Base-by-base conservation (phyloP, 768 basidiomycete species). In the Lactifluus rugatus region DNA sequence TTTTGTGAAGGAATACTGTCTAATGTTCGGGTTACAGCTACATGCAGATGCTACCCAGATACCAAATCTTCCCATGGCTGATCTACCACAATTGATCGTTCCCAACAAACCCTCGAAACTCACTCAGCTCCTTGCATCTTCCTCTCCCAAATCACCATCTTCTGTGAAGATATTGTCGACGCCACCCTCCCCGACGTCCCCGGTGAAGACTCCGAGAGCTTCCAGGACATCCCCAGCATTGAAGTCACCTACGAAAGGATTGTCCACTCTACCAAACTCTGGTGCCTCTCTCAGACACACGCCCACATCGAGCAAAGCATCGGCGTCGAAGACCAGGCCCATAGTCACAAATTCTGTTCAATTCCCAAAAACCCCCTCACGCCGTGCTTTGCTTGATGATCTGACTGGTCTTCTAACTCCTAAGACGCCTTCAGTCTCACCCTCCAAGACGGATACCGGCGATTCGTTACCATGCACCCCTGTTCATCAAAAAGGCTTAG, bases 121-220 rank as follows among this genome's bases (percentile, higher is more conserved):
- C 31, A 89, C 87, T 6, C 81, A 82, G 21, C 78, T 79, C 17
- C 76, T 90, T 52, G 84, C 85, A 21, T 86, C 88, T 37, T 77
- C 81, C 14, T 89, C 88, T 48, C 88, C 88, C 34, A 88, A 86
- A 65, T 70, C 61, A 36, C 71, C 62, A 21, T 65, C 71, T 16
- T 62, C 72, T 13, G 60, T 66, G 21, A 65, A 64, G 36, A 71
- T 71, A 31, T 67, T 73, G 39, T 66, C 69, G 48, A 66, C 62
- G 45, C 68, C 70, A 13, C 51, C 64, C 60, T 66, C 71, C 66
- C 56, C 73, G 54, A 64, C 69, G 57, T 64, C 68, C 57, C 56
- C 60, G 48, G 13, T 69, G 76, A 48, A 69, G 73, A 16, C 66
- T 69, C 23, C 68, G 60, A 21, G 57, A 65, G 17, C 66, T 69